Evolutionary conservation across 306 rosid genomes (phyloP), one percentile per base, ranked within the genome.

Genomic region (Cercis canadensis): DNA sequence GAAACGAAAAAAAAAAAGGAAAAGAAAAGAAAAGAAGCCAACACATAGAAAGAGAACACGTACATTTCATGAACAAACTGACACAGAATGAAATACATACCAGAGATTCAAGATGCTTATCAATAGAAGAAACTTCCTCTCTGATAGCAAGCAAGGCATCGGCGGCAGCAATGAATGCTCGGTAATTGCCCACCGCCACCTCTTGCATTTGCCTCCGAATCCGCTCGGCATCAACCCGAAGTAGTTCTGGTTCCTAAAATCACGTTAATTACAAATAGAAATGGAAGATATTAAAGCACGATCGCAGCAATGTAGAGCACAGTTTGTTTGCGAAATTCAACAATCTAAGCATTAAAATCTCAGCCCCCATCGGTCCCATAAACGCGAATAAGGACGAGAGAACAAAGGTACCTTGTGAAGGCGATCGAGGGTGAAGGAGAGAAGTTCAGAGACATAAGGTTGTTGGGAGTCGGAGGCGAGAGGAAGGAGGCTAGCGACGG

Each of bases 161-260:
- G 2, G 97, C 90, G 14, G 99, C 96, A 31, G 97, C 78, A 41
- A 95, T 95, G 81, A 92, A 95, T 0, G 96, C 90, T 12, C 93
- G 88, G 86, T 95, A 95, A 70, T 89, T 95, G 18, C 79, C 87
- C 13, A 95, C 92, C 1, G 99, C 99, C 68, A 91, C 99, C 86
- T 95, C 99, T 43, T 95, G 97, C 94, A 95, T 89, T 86, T 95
- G 99, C 80, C 96, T 78, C 84, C 89, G 96, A 70, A 95, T 95
- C 62, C 99, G 88, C 80, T 95, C 99, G 66, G 97, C 96, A 70
- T 95, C 99, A 29, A 95, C 97, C 37, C 96, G 96, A 16, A 95
- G 99, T 54, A 95, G 92, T 77, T 95, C 99, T 45, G 99, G 99
- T 72, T 95, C 99, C 96, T 90, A 53, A 36, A 58, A 76, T 57